Percentiles rank a stretch among this genome's conserved stretches.
Evolutionary conservation across 1,139 yeast genomes (phyloP).

Genomic region (Zygoascus meyerae): DNA sequence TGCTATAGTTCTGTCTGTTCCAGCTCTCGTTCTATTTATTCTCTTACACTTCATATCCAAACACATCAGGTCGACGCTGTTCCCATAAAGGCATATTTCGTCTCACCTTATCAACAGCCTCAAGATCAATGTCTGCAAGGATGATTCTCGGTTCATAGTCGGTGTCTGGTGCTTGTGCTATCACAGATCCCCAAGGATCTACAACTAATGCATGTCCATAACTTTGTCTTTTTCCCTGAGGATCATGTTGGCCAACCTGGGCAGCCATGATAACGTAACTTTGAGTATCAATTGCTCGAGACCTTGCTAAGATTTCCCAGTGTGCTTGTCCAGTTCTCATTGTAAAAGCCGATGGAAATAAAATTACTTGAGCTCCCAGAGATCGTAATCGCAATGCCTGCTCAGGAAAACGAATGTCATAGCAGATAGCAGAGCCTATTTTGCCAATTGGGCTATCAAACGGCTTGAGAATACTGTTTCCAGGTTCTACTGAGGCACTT

Average conservation of each 20-base stretch:
- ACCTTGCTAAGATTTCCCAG: conserved; percentile 73
- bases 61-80: conserved; percentile 63
- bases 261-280: conserved; percentile 88
- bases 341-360: conserved; percentile 91
- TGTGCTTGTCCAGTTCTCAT: conserved; percentile 87
- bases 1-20: no score
- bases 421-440: conserved; percentile 71
- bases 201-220: conserved; percentile 84
- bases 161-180: conserved; percentile 54
- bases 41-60: conserved; percentile 22
- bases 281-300: conserved; percentile 86
- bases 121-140: conserved; percentile 64
- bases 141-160: conserved; percentile 50
- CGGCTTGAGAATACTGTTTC: conserved; percentile 50
- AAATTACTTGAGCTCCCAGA: conserved; percentile 69
- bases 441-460: conserved; percentile 56
- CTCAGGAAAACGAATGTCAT: conserved; percentile 88
- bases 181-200: conserved; percentile 85
- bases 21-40: no score
- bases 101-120: conserved; percentile 45
- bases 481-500: conserved; percentile 78
- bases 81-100: conserved; percentile 68
- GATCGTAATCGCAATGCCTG: conserved; percentile 57
- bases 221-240: conserved; percentile 44
- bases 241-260: conserved; percentile 70